These are phyloP conservation scores for Termitomyces sp. DNA, from an alignment of 768 basidiomycete genomes.

Conservation along the genomic window DNA sequence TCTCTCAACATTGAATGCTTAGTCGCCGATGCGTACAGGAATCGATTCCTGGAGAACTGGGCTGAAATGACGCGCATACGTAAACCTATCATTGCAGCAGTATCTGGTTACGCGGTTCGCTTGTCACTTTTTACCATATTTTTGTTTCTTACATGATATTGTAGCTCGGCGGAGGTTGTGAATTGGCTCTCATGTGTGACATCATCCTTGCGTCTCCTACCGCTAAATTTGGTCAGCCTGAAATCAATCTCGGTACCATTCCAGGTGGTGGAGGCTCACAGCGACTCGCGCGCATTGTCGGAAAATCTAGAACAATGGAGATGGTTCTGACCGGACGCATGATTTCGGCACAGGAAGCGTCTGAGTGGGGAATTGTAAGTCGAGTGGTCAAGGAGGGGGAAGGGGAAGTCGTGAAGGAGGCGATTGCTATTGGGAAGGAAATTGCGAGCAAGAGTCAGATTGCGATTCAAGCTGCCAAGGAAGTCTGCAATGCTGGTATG, in stretches of 20 bases:
- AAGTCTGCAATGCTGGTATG: constrained; percentile 85
- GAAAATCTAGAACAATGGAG: constrained; percentile 95
- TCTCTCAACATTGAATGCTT: not conserved
- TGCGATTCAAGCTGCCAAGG: constrained; percentile 84
- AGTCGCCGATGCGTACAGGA: constrained; percentile 87
- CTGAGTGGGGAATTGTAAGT: constrained; percentile 83
- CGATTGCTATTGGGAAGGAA: constrained; percentile 68
- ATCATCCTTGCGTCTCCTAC: constrained; percentile 88
- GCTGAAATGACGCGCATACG: constrained; percentile 60
- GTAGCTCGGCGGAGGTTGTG: constrained; percentile 95
- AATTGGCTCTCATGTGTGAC: constrained; percentile 95
- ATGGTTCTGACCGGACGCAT: constrained; percentile 84
- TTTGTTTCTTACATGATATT: not conserved
- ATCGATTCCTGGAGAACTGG: constrained; percentile 87
- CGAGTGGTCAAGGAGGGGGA: constrained; percentile 72
- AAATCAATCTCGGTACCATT: constrained; percentile 93
- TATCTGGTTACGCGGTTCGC: constrained; percentile 89
- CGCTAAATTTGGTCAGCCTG: constrained; percentile 93
- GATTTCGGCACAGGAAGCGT: constrained; percentile 78
- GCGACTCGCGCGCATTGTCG: constrained; percentile 77
- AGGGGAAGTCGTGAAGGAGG: constrained; percentile 81
- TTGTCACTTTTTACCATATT: not conserved
- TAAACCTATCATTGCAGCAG: constrained; percentile 95
- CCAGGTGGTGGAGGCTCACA: constrained; percentile 95
- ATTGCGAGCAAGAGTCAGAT: constrained; percentile 83